Base-by-base conservation (phyloP, 495 filamentous ascomycete genomes). In the Barbatosphaeria neglecta region DNA sequence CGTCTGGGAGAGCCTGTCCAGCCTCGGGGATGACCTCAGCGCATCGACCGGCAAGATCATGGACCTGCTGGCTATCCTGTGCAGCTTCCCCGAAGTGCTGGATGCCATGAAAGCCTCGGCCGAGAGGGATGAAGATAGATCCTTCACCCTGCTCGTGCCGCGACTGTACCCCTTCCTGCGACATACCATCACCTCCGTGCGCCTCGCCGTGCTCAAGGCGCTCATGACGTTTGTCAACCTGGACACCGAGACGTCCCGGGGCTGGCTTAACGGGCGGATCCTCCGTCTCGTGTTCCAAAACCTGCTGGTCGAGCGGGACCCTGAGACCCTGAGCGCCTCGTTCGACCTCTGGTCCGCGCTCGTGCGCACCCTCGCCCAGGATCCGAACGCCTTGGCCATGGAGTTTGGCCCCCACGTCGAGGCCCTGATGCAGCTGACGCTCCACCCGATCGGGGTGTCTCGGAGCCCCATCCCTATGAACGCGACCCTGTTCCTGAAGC, bases 11-110 rank as follows among this genome's bases (percentile, higher is more conserved):
- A 97, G 92, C 65, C 75, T 98, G 18, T 94, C 92, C 6, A 90
- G 93, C 57, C 67, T 98, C 7, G 87, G 90, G 50, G 92, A 98
- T 60, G 92, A 98, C 63, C 73, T 98, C 13, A 95, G 89, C 63
- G 93, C 92, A 6, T 96, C 90, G 63, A 98, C 92, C 19, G 92
- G 92, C 23, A 90, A 84, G 43, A 90, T 98, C 37, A 98, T 98
- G 92, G 92, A 98, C 57, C 75, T 98, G 22, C 72, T 98, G 19
- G 93, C 92, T 20, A 97, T 87, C 55, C 78, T 98, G 25, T 98
- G 93, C 65, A 85, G 87, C 48, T 98, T 95, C 69, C 84, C 84
- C 3, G 77, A 94, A 65, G 92, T 97, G 22, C 67, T 98, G 46
- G 80, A 90, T 51, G 85, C 92, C 16, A 98, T 98, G 92, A 93